These are phyloP conservation scores for Microsporum canis DNA, from an alignment of 2,329 filamentous ascomycete species.

Conservation along the genomic window DNA sequence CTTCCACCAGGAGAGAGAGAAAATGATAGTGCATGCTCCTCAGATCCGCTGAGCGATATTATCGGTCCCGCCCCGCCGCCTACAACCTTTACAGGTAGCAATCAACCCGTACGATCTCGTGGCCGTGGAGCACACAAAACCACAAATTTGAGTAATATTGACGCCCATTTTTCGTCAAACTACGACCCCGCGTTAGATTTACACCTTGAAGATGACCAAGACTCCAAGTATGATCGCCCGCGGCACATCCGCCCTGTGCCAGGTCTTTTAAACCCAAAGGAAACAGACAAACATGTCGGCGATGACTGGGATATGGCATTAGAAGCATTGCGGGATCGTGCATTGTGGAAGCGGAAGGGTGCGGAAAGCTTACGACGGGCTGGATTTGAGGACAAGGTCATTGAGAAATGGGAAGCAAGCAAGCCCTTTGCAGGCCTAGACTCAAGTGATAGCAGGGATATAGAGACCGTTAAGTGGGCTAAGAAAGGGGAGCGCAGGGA, in stretches of 20 bases:
- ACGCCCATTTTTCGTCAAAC: slow-evolving; percentile 61
- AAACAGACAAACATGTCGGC: slow-evolving; percentile 21
- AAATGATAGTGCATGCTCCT: slow-evolving; percentile 24
- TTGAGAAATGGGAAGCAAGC: slow-evolving; percentile 59
- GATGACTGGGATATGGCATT: slow-evolving; percentile 71
- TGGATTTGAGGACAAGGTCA: slow-evolving; percentile 65
- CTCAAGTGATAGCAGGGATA: slow-evolving; percentile 35
- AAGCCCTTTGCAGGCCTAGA: slow-evolving; percentile 42
- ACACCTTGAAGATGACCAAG: slow-evolving; percentile 38
- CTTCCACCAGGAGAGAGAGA: background rate
- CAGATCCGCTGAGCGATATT: slow-evolving; percentile 63
- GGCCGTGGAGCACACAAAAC: slow-evolving; percentile 56
- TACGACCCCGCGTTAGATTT: slow-evolving; percentile 45
- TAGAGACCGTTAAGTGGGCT: slow-evolving; percentile 62
- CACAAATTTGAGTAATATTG: slow-evolving; percentile 53
- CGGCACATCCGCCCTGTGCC: slow-evolving; percentile 29
- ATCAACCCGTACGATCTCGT: slow-evolving; percentile 42
- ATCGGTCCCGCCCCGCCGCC: slow-evolving; percentile 58
- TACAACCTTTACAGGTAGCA: slow-evolving; percentile 26
- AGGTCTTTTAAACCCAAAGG: slow-evolving; percentile 27
- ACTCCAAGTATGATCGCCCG: slow-evolving; percentile 46
- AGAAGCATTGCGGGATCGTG: slow-evolving; percentile 67
- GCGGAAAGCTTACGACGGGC: slow-evolving; percentile 64
- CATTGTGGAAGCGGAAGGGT: slow-evolving; percentile 63
- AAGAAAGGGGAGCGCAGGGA: slow-evolving; percentile 56